phyloP scores from a whole-genome alignment of 164 flowering plant genomes.

The Aristolochia contorta region DNA sequence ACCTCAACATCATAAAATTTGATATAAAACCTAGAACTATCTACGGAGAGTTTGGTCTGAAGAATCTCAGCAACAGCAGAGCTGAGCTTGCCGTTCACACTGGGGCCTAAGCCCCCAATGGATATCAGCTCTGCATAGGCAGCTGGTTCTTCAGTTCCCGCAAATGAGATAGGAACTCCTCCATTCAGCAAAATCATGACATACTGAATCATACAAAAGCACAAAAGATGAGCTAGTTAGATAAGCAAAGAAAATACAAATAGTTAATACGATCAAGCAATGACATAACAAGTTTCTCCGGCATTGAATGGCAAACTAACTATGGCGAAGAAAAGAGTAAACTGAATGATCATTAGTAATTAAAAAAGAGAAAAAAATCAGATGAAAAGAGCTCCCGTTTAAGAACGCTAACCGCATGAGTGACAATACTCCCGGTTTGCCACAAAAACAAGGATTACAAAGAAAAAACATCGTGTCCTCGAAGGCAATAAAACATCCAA shows the following conservation, averaged over 20 bases:
- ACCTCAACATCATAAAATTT: slow-evolving; percentile 78
- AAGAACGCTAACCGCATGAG: too few relatives aligned
- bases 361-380: too few relatives aligned
- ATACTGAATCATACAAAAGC: slow-evolving; percentile 34
- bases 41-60: slow-evolving; percentile 68
- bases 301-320: too few relatives aligned
- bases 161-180: slow-evolving; percentile 81
- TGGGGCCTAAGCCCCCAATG: slow-evolving; percentile 72
- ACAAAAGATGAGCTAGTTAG: background rate
- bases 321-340: too few relatives aligned
- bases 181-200: slow-evolving; percentile 89
- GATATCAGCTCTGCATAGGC: slow-evolving; percentile 88
- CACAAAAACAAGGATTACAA: too few relatives aligned
- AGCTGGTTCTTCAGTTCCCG: slow-evolving; percentile 86
- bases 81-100: slow-evolving; percentile 77
- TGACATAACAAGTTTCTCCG: too few relatives aligned
- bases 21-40: slow-evolving; percentile 70
- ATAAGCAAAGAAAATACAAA: background rate
- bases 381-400: too few relatives aligned
- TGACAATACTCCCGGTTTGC: too few relatives aligned
- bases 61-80: slow-evolving; percentile 83
- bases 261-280: background rate
- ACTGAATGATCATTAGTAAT: background rate
- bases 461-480: too few relatives aligned
- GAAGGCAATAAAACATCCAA: too few relatives aligned